phyloP scores from a whole-genome alignment of 257 asterid genomes.

The Linaria vulgaris region DNA sequence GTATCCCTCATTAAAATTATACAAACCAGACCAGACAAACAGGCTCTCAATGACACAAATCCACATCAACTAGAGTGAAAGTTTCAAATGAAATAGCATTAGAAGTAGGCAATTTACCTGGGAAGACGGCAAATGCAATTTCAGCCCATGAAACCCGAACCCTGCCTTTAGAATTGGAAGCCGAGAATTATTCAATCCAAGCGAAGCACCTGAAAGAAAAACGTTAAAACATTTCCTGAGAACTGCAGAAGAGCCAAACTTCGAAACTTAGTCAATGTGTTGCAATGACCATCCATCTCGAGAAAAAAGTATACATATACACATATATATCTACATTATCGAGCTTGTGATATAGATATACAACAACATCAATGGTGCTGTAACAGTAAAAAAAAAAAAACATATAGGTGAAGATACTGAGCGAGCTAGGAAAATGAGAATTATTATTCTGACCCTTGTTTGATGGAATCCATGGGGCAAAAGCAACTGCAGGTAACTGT shows the following conservation, averaged over 20 bases:
- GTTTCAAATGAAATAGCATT: not conserved
- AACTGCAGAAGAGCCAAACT: not conserved
- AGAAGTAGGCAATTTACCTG: not conserved
- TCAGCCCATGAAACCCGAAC: conserved; percentile 33
- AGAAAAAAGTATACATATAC: no score
- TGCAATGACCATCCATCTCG: conserved; percentile 13
- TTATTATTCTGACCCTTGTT: conserved; percentile 31
- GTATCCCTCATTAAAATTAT: not conserved
- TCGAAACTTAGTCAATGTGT: conserved; percentile 11
- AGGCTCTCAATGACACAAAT: not conserved
- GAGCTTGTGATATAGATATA: not conserved
- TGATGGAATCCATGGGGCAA: conserved; percentile 38
- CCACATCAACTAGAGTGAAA: not conserved
- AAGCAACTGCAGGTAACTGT: conserved; percentile 33
- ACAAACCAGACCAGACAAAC: conserved; percentile 1
- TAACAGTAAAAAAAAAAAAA: not conserved
- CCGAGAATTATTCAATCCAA: conserved; percentile 27
- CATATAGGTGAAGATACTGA: not conserved
- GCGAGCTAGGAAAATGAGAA: not conserved
- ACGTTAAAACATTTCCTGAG: conserved; percentile 18
- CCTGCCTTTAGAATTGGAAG: conserved; percentile 26
- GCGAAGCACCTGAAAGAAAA: conserved; percentile 36
- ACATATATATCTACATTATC: not conserved
- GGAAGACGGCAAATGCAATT: conserved; percentile 28
- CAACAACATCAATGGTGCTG: not conserved